Conservation (phyloP, 306 rosid genomes). For the Cajanus cajan region DNA sequence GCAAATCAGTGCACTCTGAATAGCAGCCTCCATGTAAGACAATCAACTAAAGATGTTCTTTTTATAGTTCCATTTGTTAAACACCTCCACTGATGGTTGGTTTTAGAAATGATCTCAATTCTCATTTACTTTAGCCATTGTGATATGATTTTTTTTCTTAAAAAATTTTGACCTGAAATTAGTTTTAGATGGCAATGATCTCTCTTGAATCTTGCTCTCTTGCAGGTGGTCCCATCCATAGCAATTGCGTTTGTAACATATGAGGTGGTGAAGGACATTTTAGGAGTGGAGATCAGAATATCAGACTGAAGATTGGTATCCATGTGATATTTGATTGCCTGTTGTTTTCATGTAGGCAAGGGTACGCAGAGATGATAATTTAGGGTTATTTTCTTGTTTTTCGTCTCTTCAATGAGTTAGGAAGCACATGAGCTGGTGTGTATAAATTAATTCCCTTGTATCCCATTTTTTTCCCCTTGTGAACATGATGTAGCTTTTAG, state of each 20-base stretch:
- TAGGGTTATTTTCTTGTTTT: slow-evolving; percentile 40
- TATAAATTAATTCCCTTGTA: slow-evolving; percentile 54
- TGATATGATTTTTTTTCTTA: background rate
- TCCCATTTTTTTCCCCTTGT: slow-evolving; percentile 39
- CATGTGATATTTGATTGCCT: slow-evolving; percentile 24
- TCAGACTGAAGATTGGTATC: slow-evolving; percentile 55
- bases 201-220: slow-evolving; percentile 17
- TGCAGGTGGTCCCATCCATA: slow-evolving; percentile 93
- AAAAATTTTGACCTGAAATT: background rate
- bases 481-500: slow-evolving; percentile 45
- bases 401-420: slow-evolving; percentile 36
- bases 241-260: slow-evolving; percentile 84
- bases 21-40: background rate
- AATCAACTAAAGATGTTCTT: background rate
- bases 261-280: slow-evolving; percentile 83
- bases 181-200: background rate
- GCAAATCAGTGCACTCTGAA: background rate
- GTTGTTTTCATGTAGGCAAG: slow-evolving; percentile 57
- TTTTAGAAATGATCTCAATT: background rate
- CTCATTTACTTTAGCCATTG: background rate
- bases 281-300: slow-evolving; percentile 91
- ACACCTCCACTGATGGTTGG: background rate
- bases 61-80: background rate
- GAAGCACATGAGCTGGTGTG: slow-evolving; percentile 48
- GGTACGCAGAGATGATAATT: slow-evolving; percentile 55